Evolutionary conservation across 768 basidiomycete genomes (phyloP).

Genomic region (Hygrophorus pudorinus): DNA sequence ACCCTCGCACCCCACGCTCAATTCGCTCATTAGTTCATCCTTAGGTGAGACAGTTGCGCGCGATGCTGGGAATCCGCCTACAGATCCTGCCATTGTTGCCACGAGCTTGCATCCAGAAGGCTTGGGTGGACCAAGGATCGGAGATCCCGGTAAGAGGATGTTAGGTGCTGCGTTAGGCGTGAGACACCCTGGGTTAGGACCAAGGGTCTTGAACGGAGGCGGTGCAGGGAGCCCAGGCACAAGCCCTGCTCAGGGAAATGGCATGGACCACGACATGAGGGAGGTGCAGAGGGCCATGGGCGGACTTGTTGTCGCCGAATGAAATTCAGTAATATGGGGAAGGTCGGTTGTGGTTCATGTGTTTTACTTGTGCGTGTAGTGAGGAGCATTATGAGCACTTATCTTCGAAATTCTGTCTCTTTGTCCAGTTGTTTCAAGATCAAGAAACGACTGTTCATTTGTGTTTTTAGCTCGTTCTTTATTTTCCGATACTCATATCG

Average conservation of each 20-base stretch:
- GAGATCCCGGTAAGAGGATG: conserved; percentile 86
- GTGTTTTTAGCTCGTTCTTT: too few relatives aligned
- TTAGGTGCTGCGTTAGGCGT: conserved; percentile 78
- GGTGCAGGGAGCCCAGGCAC: conserved; percentile 22
- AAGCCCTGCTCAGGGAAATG: conserved; percentile 30
- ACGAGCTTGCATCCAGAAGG: conserved; percentile 39
- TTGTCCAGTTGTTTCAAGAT: not conserved
- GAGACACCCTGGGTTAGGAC: conserved; percentile 65
- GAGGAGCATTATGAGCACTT: not conserved
- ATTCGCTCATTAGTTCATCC: conserved; percentile 73
- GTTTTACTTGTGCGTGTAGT: not conserved
- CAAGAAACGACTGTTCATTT: too few relatives aligned
- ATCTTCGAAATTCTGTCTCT: not conserved
- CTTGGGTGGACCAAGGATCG: conserved; percentile 48
- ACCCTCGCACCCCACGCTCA: conserved; percentile 77
- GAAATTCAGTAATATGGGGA: not conserved
- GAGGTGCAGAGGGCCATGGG: conserved; percentile 73
- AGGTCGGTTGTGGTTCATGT: not conserved
- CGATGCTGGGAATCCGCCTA: conserved; percentile 27
- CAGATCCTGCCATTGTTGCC: conserved; percentile 63
- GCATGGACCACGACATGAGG: conserved; percentile 47
- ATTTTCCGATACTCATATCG: too few relatives aligned
- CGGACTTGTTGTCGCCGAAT: conserved; percentile 66
- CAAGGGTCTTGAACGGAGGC: conserved; percentile 42
- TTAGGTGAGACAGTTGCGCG: conserved; percentile 44